phyloP scores from a whole-genome alignment of 2,329 filamentous ascomycete species.

The Colletotrichum destructivum region DNA sequence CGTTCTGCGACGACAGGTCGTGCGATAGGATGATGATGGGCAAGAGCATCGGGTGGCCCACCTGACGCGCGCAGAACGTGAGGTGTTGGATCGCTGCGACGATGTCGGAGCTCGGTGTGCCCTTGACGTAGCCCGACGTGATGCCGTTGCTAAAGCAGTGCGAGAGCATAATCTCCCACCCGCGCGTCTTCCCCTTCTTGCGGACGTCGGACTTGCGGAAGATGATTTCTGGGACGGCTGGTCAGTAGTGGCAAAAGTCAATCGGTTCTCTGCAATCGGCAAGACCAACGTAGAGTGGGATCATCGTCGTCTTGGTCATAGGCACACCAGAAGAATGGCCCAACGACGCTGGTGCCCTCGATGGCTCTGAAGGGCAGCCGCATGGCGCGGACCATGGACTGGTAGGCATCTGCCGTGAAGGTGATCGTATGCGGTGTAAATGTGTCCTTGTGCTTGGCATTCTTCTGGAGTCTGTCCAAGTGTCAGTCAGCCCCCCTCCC shows the following conservation, averaged over 20 bases:
- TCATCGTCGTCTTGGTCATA: conserved; percentile 71
- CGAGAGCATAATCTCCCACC: conserved; percentile 76
- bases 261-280: not conserved
- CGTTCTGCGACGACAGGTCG: conserved; percentile 69
- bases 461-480: conserved; percentile 66
- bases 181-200: conserved; percentile 74
- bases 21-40: conserved; percentile 72
- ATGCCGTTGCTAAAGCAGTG: conserved; percentile 68
- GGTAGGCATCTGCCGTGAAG: conserved; percentile 65
- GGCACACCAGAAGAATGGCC: conserved; percentile 75
- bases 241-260: conserved; percentile 18
- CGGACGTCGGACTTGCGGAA: conserved; percentile 77
- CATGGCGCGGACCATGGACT: conserved; percentile 69
- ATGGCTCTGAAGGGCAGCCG: conserved; percentile 70
- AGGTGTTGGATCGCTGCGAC: conserved; percentile 65
- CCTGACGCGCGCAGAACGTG: conserved; percentile 62
- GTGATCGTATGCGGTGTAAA: conserved; percentile 71
- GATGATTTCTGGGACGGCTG: conserved; percentile 65
- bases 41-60: conserved; percentile 72
- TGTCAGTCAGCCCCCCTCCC: conserved; percentile 9
- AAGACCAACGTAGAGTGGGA: conserved; percentile 68
- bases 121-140: conserved; percentile 74
- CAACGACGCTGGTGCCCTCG: conserved; percentile 72
- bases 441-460: conserved; percentile 70
- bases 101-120: conserved; percentile 71